A percentile compares a stretch with the other conserved stretches of the same genome.
These are phyloP conservation scores for Pleodorina starrii DNA, from an alignment of 139 green algal species.

Conservation along the genomic window DNA sequence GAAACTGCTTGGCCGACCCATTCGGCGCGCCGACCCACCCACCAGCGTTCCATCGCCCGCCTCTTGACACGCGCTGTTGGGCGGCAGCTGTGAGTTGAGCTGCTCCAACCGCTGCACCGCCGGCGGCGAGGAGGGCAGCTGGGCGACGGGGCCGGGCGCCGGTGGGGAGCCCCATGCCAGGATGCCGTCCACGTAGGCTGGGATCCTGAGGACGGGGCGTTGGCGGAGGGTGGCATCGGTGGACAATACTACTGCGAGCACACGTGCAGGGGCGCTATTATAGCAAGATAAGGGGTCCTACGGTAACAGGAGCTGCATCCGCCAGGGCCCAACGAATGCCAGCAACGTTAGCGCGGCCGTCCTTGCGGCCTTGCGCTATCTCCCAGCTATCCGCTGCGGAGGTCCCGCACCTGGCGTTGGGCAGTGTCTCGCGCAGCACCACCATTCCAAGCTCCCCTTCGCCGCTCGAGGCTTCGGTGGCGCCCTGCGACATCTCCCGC, in stretches of 20 bases:
- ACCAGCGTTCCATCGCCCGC: not conserved
- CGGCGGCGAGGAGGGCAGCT: no score
- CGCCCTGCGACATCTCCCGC: not conserved
- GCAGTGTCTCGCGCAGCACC: not conserved
- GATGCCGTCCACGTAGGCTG: not conserved
- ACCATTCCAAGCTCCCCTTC: not conserved
- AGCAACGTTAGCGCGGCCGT: no score
- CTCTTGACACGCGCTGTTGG: not conserved
- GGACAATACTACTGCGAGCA: no score
- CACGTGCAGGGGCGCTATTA: no score
- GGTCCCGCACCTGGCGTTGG: not conserved
- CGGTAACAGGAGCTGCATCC: no score
- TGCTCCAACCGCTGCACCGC: no score
- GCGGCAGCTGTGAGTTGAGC: not conserved
- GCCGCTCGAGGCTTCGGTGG: not conserved
- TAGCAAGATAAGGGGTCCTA: no score
- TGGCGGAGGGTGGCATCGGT: not conserved
- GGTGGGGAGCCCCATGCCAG: not conserved
- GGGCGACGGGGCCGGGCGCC: not conserved
- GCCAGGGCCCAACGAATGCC: no score
- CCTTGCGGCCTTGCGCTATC: not conserved
- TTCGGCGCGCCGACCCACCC: not conserved
- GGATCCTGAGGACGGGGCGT: not conserved
- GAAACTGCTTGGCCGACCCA: no score
- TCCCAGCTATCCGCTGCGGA: not conserved